Conservation (phyloP, 108 stramenopile species). For the Stephanodiscus triporus region DNA sequence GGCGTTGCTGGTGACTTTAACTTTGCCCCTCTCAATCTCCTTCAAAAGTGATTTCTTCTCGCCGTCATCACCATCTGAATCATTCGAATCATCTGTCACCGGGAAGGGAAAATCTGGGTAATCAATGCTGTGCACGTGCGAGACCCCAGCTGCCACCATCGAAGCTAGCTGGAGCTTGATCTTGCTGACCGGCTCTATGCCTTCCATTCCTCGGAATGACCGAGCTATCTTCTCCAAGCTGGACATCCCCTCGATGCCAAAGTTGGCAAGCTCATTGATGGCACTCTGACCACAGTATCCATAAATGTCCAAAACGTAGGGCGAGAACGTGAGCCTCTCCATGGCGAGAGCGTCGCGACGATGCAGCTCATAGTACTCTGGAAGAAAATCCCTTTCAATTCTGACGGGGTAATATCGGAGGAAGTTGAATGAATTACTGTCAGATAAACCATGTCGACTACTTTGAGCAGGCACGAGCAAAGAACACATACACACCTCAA, state of each 20-base stretch:
- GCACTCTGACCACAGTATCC: slow-evolving; percentile 89
- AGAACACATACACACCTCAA: slow-evolving; percentile 49
- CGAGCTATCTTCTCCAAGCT: slow-evolving; percentile 66
- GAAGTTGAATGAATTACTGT: too few relatives aligned
- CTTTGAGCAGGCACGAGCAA: too few relatives aligned
- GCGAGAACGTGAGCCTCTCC: slow-evolving; percentile 79
- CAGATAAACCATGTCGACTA: too few relatives aligned
- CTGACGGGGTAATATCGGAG: slow-evolving; percentile 23
- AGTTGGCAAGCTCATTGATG: slow-evolving; percentile 83
- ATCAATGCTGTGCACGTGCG: slow-evolving; percentile 77
- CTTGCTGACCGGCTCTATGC: slow-evolving; percentile 48
- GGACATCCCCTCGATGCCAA: slow-evolving; percentile 54
- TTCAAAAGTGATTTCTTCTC: not conserved
- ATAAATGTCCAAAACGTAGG: slow-evolving; percentile 81
- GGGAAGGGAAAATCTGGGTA: slow-evolving; percentile 30
- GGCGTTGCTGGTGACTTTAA: slow-evolving; percentile 38
- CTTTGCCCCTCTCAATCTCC: not conserved
- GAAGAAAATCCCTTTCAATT: slow-evolving; percentile 77
- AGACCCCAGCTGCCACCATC: slow-evolving; percentile 71
- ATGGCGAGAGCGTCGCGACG: slow-evolving; percentile 87
- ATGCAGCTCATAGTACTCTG: slow-evolving; percentile 84
- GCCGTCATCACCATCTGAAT: slow-evolving; percentile 23
- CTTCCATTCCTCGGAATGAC: slow-evolving; percentile 57
- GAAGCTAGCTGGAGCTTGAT: slow-evolving; percentile 75
- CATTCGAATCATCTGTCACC: not conserved